Conservation (phyloP, 768 basidiomycete species). For the Boletellus ananiceps region DNA sequence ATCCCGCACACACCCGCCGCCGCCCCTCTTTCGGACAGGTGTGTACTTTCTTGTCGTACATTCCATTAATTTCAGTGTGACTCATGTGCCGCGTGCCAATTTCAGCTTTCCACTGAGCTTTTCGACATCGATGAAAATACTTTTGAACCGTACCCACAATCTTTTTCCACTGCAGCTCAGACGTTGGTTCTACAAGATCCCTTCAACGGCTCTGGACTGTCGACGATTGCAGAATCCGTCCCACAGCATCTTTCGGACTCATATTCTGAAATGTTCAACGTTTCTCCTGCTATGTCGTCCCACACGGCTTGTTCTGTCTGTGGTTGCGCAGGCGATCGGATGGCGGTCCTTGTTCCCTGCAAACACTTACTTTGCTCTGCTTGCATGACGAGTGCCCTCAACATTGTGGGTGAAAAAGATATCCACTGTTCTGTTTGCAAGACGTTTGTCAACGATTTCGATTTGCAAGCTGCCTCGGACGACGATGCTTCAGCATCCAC, state of each 20-base stretch:
- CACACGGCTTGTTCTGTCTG: conserved; percentile 59
- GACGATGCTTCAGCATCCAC: conserved; percentile 23
- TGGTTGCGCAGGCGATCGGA: conserved; percentile 40
- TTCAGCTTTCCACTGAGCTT: conserved; percentile 48
- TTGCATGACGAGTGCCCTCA: conserved; percentile 81
- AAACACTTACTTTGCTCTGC: conserved; percentile 71
- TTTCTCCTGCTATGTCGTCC: conserved; percentile 8
- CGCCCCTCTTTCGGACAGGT: conserved; percentile 40
- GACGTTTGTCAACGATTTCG: conserved; percentile 63
- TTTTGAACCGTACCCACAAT: conserved; percentile 46
- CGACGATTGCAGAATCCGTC: conserved; percentile 29
- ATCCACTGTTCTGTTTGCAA: conserved; percentile 84
- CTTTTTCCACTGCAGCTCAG: conserved; percentile 31
- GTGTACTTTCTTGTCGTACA: conserved; percentile 15
- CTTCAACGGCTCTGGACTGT: conserved; percentile 35
- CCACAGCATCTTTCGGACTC: conserved; percentile 22
- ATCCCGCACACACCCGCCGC: conserved; percentile 54
- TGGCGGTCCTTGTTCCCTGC: conserved; percentile 74
- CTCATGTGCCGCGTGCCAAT: conserved; percentile 12
- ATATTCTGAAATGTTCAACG: conserved; percentile 22
- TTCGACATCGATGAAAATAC: conserved; percentile 77
- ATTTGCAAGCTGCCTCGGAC: conserved; percentile 35
- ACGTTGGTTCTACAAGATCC: conserved; percentile 40
- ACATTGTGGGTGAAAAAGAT: conserved; percentile 86
- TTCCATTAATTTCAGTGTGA: conserved; percentile 12